Conservation (phyloP, 257 asterid genomes). For the Prunella vulgaris region DNA sequence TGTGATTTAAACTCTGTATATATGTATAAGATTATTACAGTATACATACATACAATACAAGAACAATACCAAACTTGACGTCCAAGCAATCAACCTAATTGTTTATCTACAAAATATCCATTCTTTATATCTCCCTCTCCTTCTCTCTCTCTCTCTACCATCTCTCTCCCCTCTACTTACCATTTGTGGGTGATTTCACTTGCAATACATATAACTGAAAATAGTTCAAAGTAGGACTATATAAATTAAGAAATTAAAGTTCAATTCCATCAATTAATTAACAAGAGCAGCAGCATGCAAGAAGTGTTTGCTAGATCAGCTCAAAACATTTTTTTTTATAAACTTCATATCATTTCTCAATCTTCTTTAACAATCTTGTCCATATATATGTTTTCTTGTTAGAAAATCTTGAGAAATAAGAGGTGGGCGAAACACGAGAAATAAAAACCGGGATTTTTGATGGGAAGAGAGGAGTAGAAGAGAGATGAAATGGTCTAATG, state of each 20-base stretch:
- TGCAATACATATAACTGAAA: background rate
- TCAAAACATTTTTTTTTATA: background rate
- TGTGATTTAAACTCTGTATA: no score
- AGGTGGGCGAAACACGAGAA: slow-evolving; percentile 18
- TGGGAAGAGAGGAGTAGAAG: slow-evolving; percentile 36
- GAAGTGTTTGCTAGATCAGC: no score
- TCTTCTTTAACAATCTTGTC: background rate
- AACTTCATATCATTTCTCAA: background rate
- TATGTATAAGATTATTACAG: background rate
- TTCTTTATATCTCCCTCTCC: slow-evolving; percentile 9
- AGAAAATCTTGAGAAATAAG: background rate
- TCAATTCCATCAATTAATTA: background rate
- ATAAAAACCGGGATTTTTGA: slow-evolving; percentile 32
- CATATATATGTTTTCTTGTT: background rate
- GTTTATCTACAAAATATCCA: slow-evolving; percentile 24
- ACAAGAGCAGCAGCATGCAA: no score
- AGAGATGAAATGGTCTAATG: slow-evolving; percentile 58
- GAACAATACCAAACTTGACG: slow-evolving; percentile 60
- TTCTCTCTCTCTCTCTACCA: background rate
- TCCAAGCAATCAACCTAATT: slow-evolving; percentile 63
- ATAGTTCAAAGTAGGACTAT: background rate
- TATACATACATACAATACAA: slow-evolving; percentile 4
- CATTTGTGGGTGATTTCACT: background rate
- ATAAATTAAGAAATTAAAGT: background rate
- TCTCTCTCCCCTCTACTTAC: background rate